Evolutionary conservation across 495 filamentous ascomycete genomes (phyloP), one percentile per base, ranked within the genome.

Genomic region (Aspergillus bridgeri): DNA sequence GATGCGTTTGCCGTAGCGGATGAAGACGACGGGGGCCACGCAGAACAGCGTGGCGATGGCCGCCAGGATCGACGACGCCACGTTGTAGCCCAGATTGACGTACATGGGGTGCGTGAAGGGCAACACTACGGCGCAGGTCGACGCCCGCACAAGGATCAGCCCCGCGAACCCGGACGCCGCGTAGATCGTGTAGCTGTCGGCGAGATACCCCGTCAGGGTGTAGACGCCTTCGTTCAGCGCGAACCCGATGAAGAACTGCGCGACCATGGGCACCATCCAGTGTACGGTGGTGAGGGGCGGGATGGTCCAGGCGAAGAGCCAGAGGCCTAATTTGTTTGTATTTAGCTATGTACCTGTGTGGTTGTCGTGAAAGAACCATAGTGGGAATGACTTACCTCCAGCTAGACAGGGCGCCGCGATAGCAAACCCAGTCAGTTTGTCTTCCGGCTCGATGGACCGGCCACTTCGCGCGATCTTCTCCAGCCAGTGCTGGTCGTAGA

Each of bases 241-340:
- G 53, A 75, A 80, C 0, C 79, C 78, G 23, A 79, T 65, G 2
- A 70, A 53, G 0, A 74, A 60, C 0, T 79, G 62, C 0, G 69
- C 60, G 1, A 70, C 44, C 11, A 71, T 69, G 3, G 74, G 68
- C 0, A 67, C 68, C 25, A 71, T 61, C 79, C 79, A 81, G 55
- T 62, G 60, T 5, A 58, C 48, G 1, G 54, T 21, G 0, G 63
- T 53, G 6, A 48, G 21, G 2, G 77, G 77, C 0, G 79, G 79
- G 7, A 77, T 65, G 3, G 76, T 79, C 69, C 70, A 75, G 19
- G 67, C 72, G 52, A 80, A 78, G 67, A 66, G 70, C 77, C 75
- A 81, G 0, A 75, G 64, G 6, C 27, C 27, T 29, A 9, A n/a
- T n/a, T 29, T 29, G 27, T 29, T 29, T 29, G 27, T n/a, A 29